These are phyloP conservation scores for Ulmus americana DNA, from an alignment of 331 rosid species.

Conservation along the genomic window DNA sequence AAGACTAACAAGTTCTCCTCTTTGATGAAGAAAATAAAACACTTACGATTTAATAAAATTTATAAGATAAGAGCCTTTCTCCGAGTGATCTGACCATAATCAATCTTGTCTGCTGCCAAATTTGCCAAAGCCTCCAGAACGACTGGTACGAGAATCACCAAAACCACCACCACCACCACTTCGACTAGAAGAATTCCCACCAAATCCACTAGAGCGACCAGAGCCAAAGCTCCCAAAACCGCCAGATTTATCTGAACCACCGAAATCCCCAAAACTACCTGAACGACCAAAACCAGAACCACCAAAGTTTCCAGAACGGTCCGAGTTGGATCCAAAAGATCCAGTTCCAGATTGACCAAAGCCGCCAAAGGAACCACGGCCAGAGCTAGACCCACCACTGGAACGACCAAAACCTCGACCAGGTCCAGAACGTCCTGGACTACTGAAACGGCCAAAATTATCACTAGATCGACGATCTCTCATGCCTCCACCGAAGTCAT, in stretches of 20 bases:
- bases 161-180: constrained; percentile 19
- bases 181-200: neutral
- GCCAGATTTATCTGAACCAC: constrained; percentile 47
- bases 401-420: constrained; percentile 40
- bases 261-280: constrained; percentile 43
- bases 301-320: constrained; percentile 29
- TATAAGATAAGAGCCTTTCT: neutral
- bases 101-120: constrained; percentile 27
- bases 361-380: constrained; percentile 55
- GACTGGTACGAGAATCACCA: constrained; percentile 10
- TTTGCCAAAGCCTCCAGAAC: constrained; percentile 27
- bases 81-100: constrained; percentile 21
- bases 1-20: neutral
- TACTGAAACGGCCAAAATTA: constrained; percentile 38
- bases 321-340: constrained; percentile 37
- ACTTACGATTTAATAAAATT: constrained; percentile 16
- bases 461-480: constrained; percentile 39
- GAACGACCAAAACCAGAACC: constrained; percentile 40
- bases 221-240: constrained; percentile 50
- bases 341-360: constrained; percentile 38
- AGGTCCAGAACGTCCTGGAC: constrained; percentile 37
- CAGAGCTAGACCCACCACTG: constrained; percentile 40
- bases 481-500: constrained; percentile 48
- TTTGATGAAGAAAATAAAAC: too few species aligned
- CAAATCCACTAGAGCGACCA: constrained; percentile 37